Evolutionary conservation across 805 yeast genomes (phyloP).

Genomic region (Starmerella bombicola): DNA sequence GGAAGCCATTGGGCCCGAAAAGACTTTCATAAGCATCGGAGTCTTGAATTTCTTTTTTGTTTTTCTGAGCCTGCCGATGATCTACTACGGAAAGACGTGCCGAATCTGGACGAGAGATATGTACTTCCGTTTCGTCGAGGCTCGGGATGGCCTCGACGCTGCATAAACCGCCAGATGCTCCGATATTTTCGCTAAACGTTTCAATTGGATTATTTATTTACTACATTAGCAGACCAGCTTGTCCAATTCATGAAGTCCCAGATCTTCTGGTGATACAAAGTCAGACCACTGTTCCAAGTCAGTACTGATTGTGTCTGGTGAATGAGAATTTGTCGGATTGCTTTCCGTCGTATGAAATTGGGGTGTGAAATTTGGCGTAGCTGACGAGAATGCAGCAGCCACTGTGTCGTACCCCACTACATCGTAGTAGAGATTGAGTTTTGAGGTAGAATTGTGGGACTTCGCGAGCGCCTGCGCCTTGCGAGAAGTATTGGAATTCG

Average conservation of each 20-base stretch:
- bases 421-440: constrained; percentile 25
- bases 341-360: too few species aligned
- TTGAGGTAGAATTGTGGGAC: not conserved
- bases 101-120: constrained; percentile 23
- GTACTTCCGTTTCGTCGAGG: constrained; percentile 25
- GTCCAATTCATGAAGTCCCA: constrained; percentile 25
- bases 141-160: constrained; percentile 20
- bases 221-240: constrained; percentile 16
- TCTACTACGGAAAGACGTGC: constrained; percentile 33
- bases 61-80: constrained; percentile 34
- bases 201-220: too few species aligned
- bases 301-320: constrained; percentile 6
- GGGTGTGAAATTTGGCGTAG: not conserved
- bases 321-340: not conserved
- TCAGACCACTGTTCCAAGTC: constrained; percentile 14
- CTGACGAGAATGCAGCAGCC: constrained; percentile 12
- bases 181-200: not conserved
- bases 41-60: constrained; percentile 34
- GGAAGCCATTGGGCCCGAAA: constrained; percentile 39
- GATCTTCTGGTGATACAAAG: constrained; percentile 22
- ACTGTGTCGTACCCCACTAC: constrained; percentile 15
- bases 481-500: not conserved
- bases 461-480: not conserved
- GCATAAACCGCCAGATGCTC: not conserved
- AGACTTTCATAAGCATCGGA: constrained; percentile 46